phyloP scores from a whole-genome alignment of 345 rosid genomes.

The Noccaea bulbosa region DNA sequence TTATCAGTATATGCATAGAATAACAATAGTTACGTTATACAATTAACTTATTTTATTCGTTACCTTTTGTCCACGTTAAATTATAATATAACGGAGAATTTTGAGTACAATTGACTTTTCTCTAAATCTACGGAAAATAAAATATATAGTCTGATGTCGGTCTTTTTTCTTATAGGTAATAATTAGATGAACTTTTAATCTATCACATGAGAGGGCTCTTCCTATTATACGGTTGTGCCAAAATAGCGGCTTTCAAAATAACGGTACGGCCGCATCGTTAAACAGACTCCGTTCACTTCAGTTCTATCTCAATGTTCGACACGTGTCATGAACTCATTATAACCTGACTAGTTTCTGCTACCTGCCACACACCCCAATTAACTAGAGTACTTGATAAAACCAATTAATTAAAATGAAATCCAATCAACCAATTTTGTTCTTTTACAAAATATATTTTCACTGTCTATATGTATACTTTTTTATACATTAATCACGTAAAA shows the following conservation, averaged over 20 bases:
- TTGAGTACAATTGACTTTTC: neutral
- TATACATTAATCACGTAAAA: neutral
- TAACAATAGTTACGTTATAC: neutral
- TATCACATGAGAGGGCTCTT: conserved; percentile 44
- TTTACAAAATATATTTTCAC: neutral
- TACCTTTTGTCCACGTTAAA: neutral
- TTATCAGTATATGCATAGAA: neutral
- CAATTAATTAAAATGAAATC: neutral
- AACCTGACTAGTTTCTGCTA: conserved; percentile 21
- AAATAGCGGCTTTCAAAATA: conserved; percentile 40
- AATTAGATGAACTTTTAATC: conserved; percentile 27
- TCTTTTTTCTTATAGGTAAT: conserved; percentile 2
- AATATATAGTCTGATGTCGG: neutral
- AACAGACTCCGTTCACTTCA: conserved; percentile 33
- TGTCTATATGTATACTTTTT: neutral
- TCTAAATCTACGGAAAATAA: neutral
- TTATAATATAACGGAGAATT: neutral
- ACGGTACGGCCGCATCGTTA: conserved; percentile 32
- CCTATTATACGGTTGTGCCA: conserved; percentile 24
- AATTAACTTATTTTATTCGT: neutral
- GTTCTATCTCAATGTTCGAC: neutral
- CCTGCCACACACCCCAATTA: neutral
- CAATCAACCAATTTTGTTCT: neutral
- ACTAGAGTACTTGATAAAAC: neutral
- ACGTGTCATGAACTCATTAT: conserved; percentile 4